Base-by-base conservation (phyloP, 164 flowering plant species). In the Amborella trichopoda region DNA sequence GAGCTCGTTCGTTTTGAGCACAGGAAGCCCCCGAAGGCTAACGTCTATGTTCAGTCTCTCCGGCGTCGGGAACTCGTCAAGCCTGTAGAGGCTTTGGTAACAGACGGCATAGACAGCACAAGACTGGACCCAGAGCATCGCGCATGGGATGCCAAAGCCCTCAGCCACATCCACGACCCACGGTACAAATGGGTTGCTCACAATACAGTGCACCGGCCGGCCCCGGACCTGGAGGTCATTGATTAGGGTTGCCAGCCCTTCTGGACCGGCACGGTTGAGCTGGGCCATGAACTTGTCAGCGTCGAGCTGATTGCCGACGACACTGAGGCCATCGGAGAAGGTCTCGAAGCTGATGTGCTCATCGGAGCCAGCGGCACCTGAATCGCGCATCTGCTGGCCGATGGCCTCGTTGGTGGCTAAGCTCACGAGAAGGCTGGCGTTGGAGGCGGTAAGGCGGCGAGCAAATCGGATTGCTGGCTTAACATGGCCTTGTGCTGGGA, bases 91-190 rank as follows among this genome's bases (percentile, higher is more conserved):
- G 50, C 56, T 73, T 36, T 75, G 73, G 48, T 75, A 81, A 46
- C 77, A 81, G 16, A 71, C 46, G 0, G 75, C 33, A 30, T 69
- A 81, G 39, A 72, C 60, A 5, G 85, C 75, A 18, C 72, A 64
- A 1, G 88, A 72, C 20, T 83, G 94, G 3, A 77, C 67, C 93
- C 88, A 80, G 4, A 77, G 71, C 55, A 72, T 42, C 13, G 84
- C 83, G 30, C 64, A 61, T 3, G 78, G 83, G 37, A 82, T 52
- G 2, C 70, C 65, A 0, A 72, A 52, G 0, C 27, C 46, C 0
- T 55, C 72, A 2, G 81, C 83, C 1, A 79, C 75, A 30, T 79
- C 87, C 3, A 68, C 58, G 0, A 71, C 93, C 93, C 93, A 80
- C 0, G 93, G 80, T 12, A 80, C 59, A 48, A 80, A 80, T 0